phyloP scores from a whole-genome alignment of 2,329 filamentous ascomycete species.

The Aspergillus pseudoterreus region DNA sequence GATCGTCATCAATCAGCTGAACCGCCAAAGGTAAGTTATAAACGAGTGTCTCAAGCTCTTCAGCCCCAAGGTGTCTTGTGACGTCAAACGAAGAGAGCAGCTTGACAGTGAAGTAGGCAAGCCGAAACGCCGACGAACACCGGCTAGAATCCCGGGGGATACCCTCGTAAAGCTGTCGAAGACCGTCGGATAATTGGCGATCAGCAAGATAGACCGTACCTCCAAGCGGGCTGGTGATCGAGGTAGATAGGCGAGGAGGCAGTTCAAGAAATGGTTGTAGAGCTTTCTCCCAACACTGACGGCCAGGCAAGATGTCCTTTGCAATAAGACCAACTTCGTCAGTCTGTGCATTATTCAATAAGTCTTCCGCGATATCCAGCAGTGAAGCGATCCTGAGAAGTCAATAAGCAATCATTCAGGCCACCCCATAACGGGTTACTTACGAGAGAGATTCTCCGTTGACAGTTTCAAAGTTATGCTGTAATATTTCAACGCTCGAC shows the following conservation, averaged over 20 bases:
- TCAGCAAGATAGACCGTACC: slow-evolving; percentile 66
- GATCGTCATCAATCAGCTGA: slow-evolving; percentile 58
- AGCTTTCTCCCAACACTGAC: slow-evolving; percentile 62
- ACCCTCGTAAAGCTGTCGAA: slow-evolving; percentile 23
- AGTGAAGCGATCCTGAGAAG: slow-evolving; percentile 52
- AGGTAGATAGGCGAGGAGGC: slow-evolving; percentile 54
- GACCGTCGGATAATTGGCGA: slow-evolving; percentile 21
- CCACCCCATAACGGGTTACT: slow-evolving; percentile 17
- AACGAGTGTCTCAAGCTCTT: slow-evolving; percentile 40
- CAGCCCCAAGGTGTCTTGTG: slow-evolving; percentile 27
- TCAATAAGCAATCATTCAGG: slow-evolving; percentile 15
- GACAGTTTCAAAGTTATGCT: slow-evolving; percentile 48
- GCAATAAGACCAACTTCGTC: slow-evolving; percentile 26
- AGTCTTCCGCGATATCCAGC: slow-evolving; percentile 51
- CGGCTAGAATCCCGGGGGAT: slow-evolving; percentile 63
- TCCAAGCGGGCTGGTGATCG: slow-evolving; percentile 69
- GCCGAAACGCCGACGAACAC: slow-evolving; percentile 68
- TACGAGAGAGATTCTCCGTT: slow-evolving; percentile 43
- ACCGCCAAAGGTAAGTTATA: slow-evolving; percentile 52
- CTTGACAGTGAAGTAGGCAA: slow-evolving; percentile 66
- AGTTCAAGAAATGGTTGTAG: slow-evolving; percentile 51
- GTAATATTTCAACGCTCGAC: slow-evolving; percentile 51
- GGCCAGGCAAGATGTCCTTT: slow-evolving; percentile 59
- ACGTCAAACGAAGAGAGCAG: slow-evolving; percentile 49
- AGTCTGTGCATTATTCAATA: slow-evolving; percentile 35